Evolutionary conservation across 176 grass and related monocot species (phyloP).

Genomic region (Alopecurus myosuroides): DNA sequence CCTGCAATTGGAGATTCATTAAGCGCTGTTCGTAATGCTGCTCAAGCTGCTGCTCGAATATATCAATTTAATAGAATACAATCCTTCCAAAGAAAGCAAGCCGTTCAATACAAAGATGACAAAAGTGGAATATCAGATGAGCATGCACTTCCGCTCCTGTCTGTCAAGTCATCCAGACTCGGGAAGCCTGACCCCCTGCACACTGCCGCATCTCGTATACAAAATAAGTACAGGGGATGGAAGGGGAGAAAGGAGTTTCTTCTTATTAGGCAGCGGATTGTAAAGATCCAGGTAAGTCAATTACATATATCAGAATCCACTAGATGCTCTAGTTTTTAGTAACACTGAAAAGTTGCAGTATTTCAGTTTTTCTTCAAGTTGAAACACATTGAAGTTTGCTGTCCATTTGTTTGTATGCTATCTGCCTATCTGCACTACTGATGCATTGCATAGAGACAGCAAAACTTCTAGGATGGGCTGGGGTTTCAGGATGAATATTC

Average conservation of each 20-base stretch:
- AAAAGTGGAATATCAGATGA: slow-evolving; percentile 66
- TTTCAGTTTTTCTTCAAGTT: neutral
- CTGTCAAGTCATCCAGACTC: slow-evolving; percentile 61
- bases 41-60: slow-evolving; percentile 68
- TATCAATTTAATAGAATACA: slow-evolving; percentile 86
- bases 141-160: slow-evolving; percentile 47
- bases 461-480: neutral
- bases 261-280: slow-evolving; percentile 71
- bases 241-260: slow-evolving; percentile 94
- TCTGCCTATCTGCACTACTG: neutral
- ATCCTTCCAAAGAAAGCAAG: slow-evolving; percentile 95
- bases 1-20: slow-evolving; percentile 69
- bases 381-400: neutral
- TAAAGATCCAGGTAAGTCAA: slow-evolving; percentile 80
- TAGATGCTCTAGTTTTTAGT: neutral
- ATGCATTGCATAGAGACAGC: slow-evolving; percentile 2
- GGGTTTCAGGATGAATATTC: neutral
- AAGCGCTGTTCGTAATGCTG: slow-evolving; percentile 73
- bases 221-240: slow-evolving; percentile 90
- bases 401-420: neutral
- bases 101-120: slow-evolving; percentile 61
- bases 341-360: neutral
- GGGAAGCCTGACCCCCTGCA: slow-evolving; percentile 58
- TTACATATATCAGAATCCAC: neutral
- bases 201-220: slow-evolving; percentile 86